Evolutionary conservation across 805 yeast genomes (phyloP).

Genomic region (Metschnikowia vanudenii): DNA sequence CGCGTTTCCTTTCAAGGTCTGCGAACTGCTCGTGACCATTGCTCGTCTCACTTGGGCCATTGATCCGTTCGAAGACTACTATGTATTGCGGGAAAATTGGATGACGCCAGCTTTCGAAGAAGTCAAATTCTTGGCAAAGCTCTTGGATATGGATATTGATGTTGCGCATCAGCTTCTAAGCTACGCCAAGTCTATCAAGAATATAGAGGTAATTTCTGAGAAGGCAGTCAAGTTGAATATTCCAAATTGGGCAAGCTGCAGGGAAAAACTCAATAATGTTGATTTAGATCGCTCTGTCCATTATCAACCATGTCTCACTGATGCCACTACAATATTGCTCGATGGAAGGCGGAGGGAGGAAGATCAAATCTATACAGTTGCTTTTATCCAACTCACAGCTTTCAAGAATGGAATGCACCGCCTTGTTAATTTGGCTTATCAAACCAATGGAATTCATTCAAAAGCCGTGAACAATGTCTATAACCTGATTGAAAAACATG

Average conservation of each 20-base stretch:
- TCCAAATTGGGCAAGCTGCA: conserved; percentile 8
- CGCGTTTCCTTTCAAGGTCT: conserved; percentile 7
- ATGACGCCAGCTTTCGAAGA: conserved; percentile 14
- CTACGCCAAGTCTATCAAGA: conserved; percentile 2
- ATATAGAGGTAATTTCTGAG: conserved; percentile 1
- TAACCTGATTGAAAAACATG: neutral
- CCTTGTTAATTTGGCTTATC: neutral
- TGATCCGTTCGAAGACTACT: conserved; percentile 9
- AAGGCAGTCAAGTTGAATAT: conserved; percentile 4
- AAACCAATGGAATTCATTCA: conserved; percentile 15
- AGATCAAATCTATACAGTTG: conserved; percentile 4
- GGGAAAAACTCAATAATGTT: neutral
- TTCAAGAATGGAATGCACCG: conserved; percentile 7
- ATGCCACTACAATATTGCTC: neutral
- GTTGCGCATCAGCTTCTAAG: conserved; percentile 6
- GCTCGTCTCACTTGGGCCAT: conserved; percentile 10
- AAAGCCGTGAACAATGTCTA: conserved; percentile 4
- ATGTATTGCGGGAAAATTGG: conserved; percentile 12
- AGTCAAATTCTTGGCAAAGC: conserved; percentile 6
- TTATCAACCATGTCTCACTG: conserved; percentile 8
- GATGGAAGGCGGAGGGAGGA: conserved; percentile 3
- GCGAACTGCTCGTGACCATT: conserved; percentile 10
- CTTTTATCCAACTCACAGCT: conserved; percentile 21
- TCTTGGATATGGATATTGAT: neutral
- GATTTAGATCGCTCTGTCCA: conserved; percentile 9